Conservation (phyloP, 306 rosid genomes). For the Aeschynomene evenia region DNA sequence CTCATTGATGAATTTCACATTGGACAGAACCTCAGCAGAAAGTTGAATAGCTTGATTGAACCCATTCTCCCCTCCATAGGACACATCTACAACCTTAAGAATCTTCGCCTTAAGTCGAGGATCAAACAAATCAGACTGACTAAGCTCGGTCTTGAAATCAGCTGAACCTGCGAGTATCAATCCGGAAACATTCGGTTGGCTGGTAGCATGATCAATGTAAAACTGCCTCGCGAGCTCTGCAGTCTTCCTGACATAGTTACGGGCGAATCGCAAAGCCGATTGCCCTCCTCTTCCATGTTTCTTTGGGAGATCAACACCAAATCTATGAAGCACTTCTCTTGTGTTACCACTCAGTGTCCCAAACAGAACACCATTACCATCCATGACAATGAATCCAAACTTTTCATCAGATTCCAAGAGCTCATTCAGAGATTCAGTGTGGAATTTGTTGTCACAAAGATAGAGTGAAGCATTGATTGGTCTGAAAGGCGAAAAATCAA, state of each 20-base stretch:
- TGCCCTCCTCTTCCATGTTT: conserved; percentile 95
- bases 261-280: conserved; percentile 86
- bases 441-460: too few species aligned
- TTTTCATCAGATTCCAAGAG: too few species aligned
- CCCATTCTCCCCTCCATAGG: too few species aligned
- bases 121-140: conserved; percentile 96
- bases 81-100: conserved; percentile 82
- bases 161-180: conserved; percentile 88
- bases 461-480: too few species aligned
- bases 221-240: conserved; percentile 93
- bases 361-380: conserved; percentile 84
- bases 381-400: conserved; percentile 83
- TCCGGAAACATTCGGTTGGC: conserved; percentile 90
- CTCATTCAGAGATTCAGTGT: too few species aligned
- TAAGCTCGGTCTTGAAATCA: conserved; percentile 92
- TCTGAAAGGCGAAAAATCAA: conserved; percentile 85
- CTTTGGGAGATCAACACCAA: conserved; percentile 86
- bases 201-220: conserved; percentile 76
- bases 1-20: conserved; percentile 90
- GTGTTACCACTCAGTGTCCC: conserved; percentile 92
- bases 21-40: conserved; percentile 76
- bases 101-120: conserved; percentile 84
- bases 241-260: conserved; percentile 88
- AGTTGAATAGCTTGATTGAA: conserved; percentile 82
- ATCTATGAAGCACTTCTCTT: conserved; percentile 86